Evolutionary conservation across 2,329 filamentous ascomycete genomes (phyloP).

Genomic region (Reticulascus tulasneorum): DNA sequence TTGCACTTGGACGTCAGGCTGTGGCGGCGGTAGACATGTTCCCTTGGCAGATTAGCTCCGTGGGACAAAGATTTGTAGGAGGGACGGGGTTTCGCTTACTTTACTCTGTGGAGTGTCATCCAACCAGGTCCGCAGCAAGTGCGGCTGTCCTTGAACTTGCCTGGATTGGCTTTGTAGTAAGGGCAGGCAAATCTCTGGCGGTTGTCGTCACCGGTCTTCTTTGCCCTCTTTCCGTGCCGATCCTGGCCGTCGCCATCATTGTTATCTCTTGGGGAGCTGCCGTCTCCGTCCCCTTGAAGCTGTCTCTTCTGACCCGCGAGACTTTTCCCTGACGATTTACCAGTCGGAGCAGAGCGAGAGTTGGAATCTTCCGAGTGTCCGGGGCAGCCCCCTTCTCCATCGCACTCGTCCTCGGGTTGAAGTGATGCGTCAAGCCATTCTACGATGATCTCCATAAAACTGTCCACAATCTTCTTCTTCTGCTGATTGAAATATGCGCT

Average conservation of each 20-base stretch:
- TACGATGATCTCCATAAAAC: constrained; percentile 9
- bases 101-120: constrained; percentile 32
- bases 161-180: constrained; percentile 32
- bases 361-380: no score
- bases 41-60: constrained; percentile 14
- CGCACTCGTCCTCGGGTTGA: constrained; percentile 1
- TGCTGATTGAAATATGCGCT: background rate
- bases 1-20: constrained; percentile 23
- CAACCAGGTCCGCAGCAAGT: constrained; percentile 32
- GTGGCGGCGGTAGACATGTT: constrained; percentile 34
- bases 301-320: background rate
- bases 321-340: background rate
- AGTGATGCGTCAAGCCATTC: constrained; percentile 7
- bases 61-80: background rate
- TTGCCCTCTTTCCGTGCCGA: constrained; percentile 4
- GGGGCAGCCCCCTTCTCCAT: background rate
- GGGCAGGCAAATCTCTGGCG: constrained; percentile 29
- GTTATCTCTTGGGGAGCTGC: background rate
- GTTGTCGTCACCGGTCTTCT: constrained; percentile 4
- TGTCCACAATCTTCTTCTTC: background rate
- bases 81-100: constrained; percentile 18
- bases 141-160: constrained; percentile 24
- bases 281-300: background rate
- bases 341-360: background rate
- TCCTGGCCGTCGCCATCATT: background rate